A percentile compares a stretch with the other conserved stretches of the same genome.
Evolutionary conservation across 306 rosid species (phyloP).

Genomic region (Myrica gale): DNA sequence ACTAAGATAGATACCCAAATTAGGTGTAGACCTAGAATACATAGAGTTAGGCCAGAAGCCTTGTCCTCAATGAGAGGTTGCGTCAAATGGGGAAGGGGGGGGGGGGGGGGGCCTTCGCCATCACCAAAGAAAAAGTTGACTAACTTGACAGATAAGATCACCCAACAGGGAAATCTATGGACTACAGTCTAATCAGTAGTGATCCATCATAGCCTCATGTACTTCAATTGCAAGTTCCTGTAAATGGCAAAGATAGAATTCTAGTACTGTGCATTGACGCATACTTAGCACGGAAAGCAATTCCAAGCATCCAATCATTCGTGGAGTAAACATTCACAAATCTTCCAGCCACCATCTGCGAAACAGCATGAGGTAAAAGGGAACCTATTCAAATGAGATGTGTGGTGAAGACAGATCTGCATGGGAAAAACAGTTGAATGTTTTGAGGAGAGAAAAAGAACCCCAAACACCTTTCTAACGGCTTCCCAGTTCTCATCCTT

Average conservation of each 20-base stretch:
- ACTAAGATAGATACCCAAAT: too few species aligned
- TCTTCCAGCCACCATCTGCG: constrained; percentile 76
- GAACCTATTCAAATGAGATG: not conserved
- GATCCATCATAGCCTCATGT: not conserved
- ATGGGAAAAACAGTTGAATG: not conserved
- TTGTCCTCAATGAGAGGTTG: too few species aligned
- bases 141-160: not conserved
- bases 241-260: not conserved
- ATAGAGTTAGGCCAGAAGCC: too few species aligned
- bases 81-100: too few species aligned
- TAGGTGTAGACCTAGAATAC: too few species aligned
- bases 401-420: not conserved
- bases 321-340: constrained; percentile 63
- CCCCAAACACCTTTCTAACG: constrained; percentile 51
- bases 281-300: constrained; percentile 68
- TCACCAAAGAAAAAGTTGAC: not conserved
- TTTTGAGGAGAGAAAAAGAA: not conserved
- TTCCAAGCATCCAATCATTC: constrained; percentile 66
- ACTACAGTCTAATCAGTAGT: not conserved
- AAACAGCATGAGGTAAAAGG: constrained; percentile 14
- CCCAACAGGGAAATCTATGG: not conserved
- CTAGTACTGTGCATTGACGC: constrained; percentile 16
- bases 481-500: constrained; percentile 54
- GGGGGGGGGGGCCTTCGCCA: too few species aligned
- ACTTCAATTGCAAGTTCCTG: not conserved